Conservation (phyloP, 2,329 filamentous ascomycete species). For the Pochonia chlamydosporia region DNA sequence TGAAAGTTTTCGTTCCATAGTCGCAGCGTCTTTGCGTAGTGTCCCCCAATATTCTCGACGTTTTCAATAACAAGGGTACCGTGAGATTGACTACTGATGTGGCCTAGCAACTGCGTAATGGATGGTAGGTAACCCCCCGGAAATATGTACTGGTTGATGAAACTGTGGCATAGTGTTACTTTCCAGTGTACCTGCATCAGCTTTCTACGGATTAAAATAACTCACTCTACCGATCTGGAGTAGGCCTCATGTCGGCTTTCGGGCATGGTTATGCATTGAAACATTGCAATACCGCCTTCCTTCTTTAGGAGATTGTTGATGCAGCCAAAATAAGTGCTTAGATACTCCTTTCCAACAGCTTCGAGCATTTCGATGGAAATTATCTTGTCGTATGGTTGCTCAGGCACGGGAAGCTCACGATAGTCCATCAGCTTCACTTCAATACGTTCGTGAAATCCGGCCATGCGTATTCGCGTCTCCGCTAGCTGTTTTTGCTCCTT, state of each 20-base stretch:
- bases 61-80: constrained; percentile 60
- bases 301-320: constrained; percentile 60
- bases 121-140: constrained; percentile 67
- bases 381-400: constrained; percentile 59
- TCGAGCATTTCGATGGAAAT: constrained; percentile 76
- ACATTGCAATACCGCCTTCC: constrained; percentile 60
- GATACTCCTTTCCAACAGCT: constrained; percentile 62
- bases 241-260: constrained; percentile 63
- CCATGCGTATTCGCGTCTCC: constrained; percentile 56
- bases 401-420: constrained; percentile 50
- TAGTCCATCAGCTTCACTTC: constrained; percentile 66
- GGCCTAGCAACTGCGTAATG: constrained; percentile 48
- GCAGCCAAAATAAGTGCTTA: constrained; percentile 61
- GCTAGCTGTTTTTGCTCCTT: constrained; percentile 64
- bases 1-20: constrained; percentile 64
- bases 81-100: constrained; percentile 55
- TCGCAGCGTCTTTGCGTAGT: constrained; percentile 64
- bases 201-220: constrained; percentile 1
- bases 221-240: constrained; percentile 56
- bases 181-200: not conserved
- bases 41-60: constrained; percentile 67
- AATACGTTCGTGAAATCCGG: constrained; percentile 55
- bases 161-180: constrained; percentile 31
- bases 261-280: constrained; percentile 75
- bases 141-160: constrained; percentile 74